Conservation (phyloP, 208 protist genomes). For the Crithidia bombi region DNA sequence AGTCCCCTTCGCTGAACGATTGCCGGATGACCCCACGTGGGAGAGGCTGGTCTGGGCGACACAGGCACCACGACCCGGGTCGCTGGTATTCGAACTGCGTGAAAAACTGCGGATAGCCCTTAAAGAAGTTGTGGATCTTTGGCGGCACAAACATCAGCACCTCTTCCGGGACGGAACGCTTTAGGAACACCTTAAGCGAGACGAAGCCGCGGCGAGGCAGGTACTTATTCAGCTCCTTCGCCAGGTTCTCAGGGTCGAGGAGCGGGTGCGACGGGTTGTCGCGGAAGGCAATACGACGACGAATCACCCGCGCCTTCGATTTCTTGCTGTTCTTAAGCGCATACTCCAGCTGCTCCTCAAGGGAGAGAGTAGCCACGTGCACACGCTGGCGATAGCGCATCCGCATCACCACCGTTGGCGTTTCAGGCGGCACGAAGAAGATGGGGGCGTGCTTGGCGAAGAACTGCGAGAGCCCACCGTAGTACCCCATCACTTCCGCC, state of each 20-base stretch:
- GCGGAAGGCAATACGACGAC: conserved; percentile 84
- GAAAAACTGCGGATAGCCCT: conserved; percentile 86
- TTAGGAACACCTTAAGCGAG: conserved; percentile 65
- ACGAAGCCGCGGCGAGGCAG: conserved; percentile 80
- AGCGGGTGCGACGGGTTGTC: conserved; percentile 87
- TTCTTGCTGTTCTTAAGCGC: conserved; percentile 71
- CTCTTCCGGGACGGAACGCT: conserved; percentile 72
- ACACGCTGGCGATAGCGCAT: conserved; percentile 71
- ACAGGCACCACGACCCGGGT: conserved; percentile 71
- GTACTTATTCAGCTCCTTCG: conserved; percentile 74
- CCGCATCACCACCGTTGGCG: conserved; percentile 76
- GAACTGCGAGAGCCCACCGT: conserved; percentile 57
- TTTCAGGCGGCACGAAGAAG: conserved; percentile 67
- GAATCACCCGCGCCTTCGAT: conserved; percentile 59
- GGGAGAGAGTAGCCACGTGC: conserved; percentile 56
- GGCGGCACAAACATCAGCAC: conserved; percentile 74
- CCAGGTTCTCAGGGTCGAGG: conserved; percentile 91
- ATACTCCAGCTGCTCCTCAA: conserved; percentile 86
- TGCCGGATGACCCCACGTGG: conserved; percentile 84
- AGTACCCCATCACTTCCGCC: conserved; percentile 68
- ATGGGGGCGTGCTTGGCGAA: conserved; percentile 67
- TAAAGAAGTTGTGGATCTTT: conserved; percentile 82
- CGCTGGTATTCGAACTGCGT: conserved; percentile 84
- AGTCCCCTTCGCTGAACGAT: conserved; percentile 79
- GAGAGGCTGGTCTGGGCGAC: conserved; percentile 70